A percentile compares a stretch with the other conserved stretches of the same genome.
Conservation (phyloP, 2,329 filamentous ascomycete species). For the Fusarium sp. region DNA sequence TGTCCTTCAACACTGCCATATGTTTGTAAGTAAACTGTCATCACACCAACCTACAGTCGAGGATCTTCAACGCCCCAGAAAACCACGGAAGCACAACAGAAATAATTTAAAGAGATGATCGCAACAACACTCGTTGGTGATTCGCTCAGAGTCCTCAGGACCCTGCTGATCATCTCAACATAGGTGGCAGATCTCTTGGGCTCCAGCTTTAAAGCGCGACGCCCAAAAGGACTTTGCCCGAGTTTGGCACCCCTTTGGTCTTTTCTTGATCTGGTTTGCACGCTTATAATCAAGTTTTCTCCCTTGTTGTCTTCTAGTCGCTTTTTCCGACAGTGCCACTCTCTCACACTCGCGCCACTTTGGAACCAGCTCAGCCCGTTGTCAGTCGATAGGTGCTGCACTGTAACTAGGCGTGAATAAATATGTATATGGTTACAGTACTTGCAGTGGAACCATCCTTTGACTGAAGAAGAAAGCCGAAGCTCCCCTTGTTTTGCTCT, state of each 20-base stretch:
- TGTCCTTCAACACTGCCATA: neutral
- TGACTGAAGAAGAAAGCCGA: constrained; percentile 30
- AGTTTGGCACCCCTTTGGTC: constrained; percentile 4
- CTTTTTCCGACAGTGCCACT: constrained; percentile 22
- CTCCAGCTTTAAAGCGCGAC: constrained; percentile 1
- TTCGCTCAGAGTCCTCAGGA: constrained; percentile 29
- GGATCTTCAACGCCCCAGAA: constrained; percentile 15
- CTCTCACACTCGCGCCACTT: constrained; percentile 36
- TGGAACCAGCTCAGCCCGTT: neutral
- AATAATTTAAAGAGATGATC: constrained; percentile 8
- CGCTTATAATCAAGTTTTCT: constrained; percentile 37
- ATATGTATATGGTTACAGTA: neutral
- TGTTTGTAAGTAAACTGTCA: constrained; percentile 23
- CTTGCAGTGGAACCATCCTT: constrained; percentile 25
- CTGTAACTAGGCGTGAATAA: neutral
- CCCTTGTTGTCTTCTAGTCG: constrained; percentile 8
- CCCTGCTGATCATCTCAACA: constrained; percentile 41
- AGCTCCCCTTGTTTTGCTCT: constrained; percentile 8
- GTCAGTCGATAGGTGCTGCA: constrained; percentile 15
- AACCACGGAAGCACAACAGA: constrained; percentile 11
- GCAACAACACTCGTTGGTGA: constrained; percentile 16
- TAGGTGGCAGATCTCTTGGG: constrained; percentile 38
- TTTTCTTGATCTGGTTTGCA: neutral
- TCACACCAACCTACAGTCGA: neutral
- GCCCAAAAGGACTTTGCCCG: constrained; percentile 24